Evolutionary conservation across 208 protist species (phyloP).

Genomic region (Entamoeba moshkovskii): DNA sequence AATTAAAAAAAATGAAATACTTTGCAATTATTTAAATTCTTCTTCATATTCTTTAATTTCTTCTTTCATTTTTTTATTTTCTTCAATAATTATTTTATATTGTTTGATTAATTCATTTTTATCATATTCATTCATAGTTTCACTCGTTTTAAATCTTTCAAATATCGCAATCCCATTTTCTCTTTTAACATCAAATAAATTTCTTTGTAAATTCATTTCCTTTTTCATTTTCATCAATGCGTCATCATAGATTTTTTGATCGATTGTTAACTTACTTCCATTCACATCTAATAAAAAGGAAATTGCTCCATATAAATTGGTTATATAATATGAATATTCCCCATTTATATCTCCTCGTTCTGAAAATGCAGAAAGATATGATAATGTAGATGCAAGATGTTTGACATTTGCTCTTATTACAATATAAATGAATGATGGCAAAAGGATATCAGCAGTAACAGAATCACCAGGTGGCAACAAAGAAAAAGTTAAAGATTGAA

Average conservation of each 20-base stretch:
- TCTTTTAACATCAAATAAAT: not conserved
- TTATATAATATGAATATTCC: not conserved
- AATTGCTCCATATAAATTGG: not conserved
- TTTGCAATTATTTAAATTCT: too few relatives aligned
- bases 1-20: too few relatives aligned
- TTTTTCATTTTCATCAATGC: not conserved
- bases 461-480: not conserved
- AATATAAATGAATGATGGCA: not conserved
- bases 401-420: not conserved
- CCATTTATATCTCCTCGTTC: not conserved
- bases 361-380: not conserved
- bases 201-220: not conserved
- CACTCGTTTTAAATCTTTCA: not conserved
- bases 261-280: not conserved
- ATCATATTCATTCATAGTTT: not conserved
- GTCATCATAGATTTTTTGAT: not conserved
- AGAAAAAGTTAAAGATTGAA: not conserved
- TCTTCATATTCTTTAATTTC: not conserved
- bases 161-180: not conserved
- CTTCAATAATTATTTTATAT: not conserved
- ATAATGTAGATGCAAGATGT: not conserved
- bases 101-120: not conserved
- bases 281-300: not conserved
- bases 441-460: not conserved
- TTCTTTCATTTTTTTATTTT: not conserved